Evolutionary conservation across 805 yeast genomes (phyloP), one percentile per base, ranked within the genome.

Genomic region (Maudiozyma turicensis): DNA sequence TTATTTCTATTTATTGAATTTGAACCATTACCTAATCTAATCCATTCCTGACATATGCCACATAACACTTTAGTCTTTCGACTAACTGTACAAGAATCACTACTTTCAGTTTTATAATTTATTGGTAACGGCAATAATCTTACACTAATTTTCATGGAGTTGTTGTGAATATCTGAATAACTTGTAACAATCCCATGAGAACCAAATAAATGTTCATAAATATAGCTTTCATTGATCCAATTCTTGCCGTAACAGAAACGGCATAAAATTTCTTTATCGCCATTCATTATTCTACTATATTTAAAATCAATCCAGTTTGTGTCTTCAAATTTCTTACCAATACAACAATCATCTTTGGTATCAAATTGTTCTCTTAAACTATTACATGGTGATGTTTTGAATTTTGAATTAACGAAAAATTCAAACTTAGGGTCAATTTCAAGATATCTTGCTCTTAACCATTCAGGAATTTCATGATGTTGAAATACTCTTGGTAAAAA

Each of bases 121-220:
- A 43, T 20, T 1, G 63, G 63, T 26, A 54, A 41, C 8, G 63
- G 60, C 15, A 59, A 38, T 20, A 38, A 38, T 38, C 29, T 38
- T 15, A 38, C 20, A 15, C 11, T 38, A 15, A 38, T 38, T 28
- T 38, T 38, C 8, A 15, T 13, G 1, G 8, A 5, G 8, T 20
- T 38, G 15, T n/a, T n/a, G 13, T 35, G 9, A 35, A n/a, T 20
- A 8, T 38, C 7, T 35, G 9, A 4, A 6, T 20, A 8, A 15
- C 7, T 9, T 38, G 60, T 52, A 40, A 53, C 45, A 8, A 59
- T 54, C 1, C 63, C 63, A 44, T 59, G 63, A 2, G 59, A 58
- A 8, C 46, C 47, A 40, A 58, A 55, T 28, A 59, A 40, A 48
- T 59, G 63, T 43, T 50, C 47, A 40, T 58, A 55, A 20, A 49